Percentiles rank a stretch among this genome's conserved stretches.
Evolutionary conservation across 441 rosid genomes (phyloP).

Genomic region (Erodium moschatum): DNA sequence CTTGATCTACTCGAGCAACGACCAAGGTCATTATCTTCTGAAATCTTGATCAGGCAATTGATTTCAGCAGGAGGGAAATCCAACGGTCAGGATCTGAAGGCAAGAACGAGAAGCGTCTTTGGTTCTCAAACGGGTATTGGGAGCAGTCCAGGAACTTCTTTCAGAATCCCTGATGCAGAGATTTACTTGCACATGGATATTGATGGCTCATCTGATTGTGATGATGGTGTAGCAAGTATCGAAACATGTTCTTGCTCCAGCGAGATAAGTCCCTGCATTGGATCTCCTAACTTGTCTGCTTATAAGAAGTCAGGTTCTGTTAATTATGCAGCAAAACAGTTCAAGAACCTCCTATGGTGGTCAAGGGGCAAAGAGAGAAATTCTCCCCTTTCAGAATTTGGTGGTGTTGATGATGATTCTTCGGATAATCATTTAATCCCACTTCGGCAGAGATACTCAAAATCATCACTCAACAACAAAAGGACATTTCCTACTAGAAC

Average conservation of each 20-base stretch:
- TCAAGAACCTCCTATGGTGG: slow-evolving; percentile 64
- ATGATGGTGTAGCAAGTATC: slow-evolving; percentile 34
- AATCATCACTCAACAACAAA: slow-evolving; percentile 28
- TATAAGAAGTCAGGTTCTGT: slow-evolving; percentile 33
- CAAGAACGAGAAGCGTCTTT: slow-evolving; percentile 14
- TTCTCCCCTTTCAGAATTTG: too few relatives aligned
- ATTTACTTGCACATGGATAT: slow-evolving; percentile 58
- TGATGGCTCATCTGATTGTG: slow-evolving; percentile 21
- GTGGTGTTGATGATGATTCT: slow-evolving; percentile 13
- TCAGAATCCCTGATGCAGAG: slow-evolving; percentile 77
- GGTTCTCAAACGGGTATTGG: slow-evolving; percentile 45
- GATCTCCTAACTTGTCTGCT: too few relatives aligned
- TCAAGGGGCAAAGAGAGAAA: slow-evolving; percentile 28
- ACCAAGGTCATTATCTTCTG: slow-evolving; percentile 60
- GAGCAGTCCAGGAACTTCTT: slow-evolving; percentile 76
- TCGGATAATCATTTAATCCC: slow-evolving; percentile 39
- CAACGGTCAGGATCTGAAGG: slow-evolving; percentile 24
- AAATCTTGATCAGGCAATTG: slow-evolving; percentile 65
- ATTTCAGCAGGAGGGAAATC: slow-evolving; percentile 75
- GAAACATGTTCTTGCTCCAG: slow-evolving; percentile 35
- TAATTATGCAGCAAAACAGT: slow-evolving; percentile 41
- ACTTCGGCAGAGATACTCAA: slow-evolving; percentile 53
- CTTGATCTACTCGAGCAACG: slow-evolving; percentile 63
- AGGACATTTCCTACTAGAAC: too few relatives aligned
- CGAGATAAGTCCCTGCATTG: too few relatives aligned